Conservation (phyloP, 305 asterid species). For the Fraxinus sp. region DNA sequence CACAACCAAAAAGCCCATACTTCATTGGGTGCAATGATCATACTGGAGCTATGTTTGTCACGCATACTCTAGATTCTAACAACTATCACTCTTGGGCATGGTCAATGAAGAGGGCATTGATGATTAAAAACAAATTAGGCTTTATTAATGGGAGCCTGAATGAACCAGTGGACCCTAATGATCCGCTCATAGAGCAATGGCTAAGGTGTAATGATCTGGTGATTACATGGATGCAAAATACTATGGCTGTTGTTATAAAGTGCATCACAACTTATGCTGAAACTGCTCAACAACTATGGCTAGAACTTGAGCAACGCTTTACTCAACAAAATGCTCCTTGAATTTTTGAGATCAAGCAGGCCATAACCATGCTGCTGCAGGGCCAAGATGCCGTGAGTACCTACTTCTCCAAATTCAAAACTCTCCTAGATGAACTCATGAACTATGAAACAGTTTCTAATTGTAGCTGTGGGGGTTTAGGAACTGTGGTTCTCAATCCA, state of each 20-base stretch:
- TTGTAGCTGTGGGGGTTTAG: background rate
- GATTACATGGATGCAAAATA: too few species aligned
- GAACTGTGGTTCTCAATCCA: background rate
- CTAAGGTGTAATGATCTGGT: too few species aligned
- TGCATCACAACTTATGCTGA: background rate
- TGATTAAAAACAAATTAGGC: too few species aligned
- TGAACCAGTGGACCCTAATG: too few species aligned
- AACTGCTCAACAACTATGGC: background rate
- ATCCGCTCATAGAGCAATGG: too few species aligned
- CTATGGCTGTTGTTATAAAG: too few species aligned
- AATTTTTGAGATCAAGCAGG: background rate
- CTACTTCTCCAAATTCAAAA: background rate
- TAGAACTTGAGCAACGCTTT: background rate
- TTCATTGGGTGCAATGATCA: background rate
- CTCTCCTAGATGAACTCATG: background rate
- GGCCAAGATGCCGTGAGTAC: background rate
- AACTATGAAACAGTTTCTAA: background rate
- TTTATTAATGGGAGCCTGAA: too few species aligned
- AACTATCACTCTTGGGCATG: too few species aligned
- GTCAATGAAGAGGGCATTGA: too few species aligned
- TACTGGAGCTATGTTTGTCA: background rate
- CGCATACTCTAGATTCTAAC: too few species aligned
- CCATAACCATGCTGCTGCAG: background rate
- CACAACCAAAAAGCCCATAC: background rate
- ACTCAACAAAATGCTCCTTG: background rate